Evolutionary conservation across 1,284 basidiomycete genomes (phyloP).

Genomic region (Malassezia dermatis): DNA sequence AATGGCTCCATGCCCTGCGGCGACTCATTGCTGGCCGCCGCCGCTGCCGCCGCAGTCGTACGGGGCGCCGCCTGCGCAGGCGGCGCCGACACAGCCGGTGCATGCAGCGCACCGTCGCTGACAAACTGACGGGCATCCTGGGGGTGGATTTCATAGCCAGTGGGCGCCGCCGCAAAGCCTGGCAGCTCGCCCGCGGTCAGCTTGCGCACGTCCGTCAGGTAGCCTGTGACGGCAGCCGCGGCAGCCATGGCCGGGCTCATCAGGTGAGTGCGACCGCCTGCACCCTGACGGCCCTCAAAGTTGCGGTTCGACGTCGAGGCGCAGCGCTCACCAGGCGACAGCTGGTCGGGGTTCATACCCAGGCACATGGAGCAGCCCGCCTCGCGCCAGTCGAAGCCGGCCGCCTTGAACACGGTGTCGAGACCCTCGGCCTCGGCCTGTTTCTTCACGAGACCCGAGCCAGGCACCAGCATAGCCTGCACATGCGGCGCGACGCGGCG

Average conservation of each 20-base stretch:
- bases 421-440: slow-evolving; percentile 47
- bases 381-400: slow-evolving; percentile 47
- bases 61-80: neutral
- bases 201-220: slow-evolving; percentile 46
- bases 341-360: slow-evolving; percentile 47
- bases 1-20: slow-evolving; percentile 38
- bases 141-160: slow-evolving; percentile 31
- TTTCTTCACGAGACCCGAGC: slow-evolving; percentile 45
- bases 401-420: slow-evolving; percentile 45
- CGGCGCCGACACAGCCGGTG: slow-evolving; percentile 4
- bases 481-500: slow-evolving; percentile 35
- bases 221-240: slow-evolving; percentile 41
- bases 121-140: slow-evolving; percentile 38
- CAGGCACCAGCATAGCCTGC: slow-evolving; percentile 46
- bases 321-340: slow-evolving; percentile 44
- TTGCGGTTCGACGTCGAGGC: slow-evolving; percentile 48
- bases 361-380: slow-evolving; percentile 48
- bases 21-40: neutral
- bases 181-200: slow-evolving; percentile 23
- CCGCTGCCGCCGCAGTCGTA: neutral
- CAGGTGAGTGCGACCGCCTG: slow-evolving; percentile 43
- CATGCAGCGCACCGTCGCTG: slow-evolving; percentile 16
- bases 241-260: slow-evolving; percentile 47
- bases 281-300: slow-evolving; percentile 46
- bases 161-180: slow-evolving; percentile 26